phyloP scores from a whole-genome alignment of 2,329 filamentous ascomycete species.

The Botrytis paeoniae region DNA sequence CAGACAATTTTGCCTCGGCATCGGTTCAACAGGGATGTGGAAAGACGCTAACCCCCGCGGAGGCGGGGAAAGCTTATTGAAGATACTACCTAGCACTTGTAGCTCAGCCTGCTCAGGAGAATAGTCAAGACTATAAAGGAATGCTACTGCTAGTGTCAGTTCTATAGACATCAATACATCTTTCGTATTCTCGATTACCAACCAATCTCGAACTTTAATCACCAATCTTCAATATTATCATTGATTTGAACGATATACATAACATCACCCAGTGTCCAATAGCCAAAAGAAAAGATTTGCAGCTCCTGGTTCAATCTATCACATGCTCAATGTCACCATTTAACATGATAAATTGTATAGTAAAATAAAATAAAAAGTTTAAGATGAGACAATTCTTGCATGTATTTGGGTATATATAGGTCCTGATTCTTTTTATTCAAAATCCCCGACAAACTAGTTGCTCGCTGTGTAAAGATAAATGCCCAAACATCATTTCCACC shows the following conservation, averaged over 20 bases:
- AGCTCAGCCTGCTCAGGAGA: neutral
- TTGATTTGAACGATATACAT: neutral
- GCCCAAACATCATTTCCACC: neutral
- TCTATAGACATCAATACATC: neutral
- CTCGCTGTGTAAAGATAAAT: neutral
- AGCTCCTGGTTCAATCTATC: neutral
- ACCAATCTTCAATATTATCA: neutral
- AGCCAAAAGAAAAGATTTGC: neutral
- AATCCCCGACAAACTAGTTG: neutral
- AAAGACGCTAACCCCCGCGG: conserved; percentile 7
- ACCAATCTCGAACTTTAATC: neutral
- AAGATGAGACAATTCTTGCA: neutral
- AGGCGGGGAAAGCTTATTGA: neutral
- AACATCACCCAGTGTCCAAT: neutral
- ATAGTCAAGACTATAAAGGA: neutral
- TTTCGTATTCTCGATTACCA: neutral
- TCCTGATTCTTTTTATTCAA: neutral
- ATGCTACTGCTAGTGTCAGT: neutral
- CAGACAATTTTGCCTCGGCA: conserved; percentile 15
- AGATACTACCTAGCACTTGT: neutral
- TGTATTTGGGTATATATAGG: neutral
- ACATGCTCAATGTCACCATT: neutral
- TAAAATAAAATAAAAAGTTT: too few relatives aligned
- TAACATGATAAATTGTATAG: neutral
- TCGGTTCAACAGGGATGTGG: conserved; percentile 14